Evolutionary conservation across 345 rosid species (phyloP).

Genomic region (Crucihimalaya himalaica): DNA sequence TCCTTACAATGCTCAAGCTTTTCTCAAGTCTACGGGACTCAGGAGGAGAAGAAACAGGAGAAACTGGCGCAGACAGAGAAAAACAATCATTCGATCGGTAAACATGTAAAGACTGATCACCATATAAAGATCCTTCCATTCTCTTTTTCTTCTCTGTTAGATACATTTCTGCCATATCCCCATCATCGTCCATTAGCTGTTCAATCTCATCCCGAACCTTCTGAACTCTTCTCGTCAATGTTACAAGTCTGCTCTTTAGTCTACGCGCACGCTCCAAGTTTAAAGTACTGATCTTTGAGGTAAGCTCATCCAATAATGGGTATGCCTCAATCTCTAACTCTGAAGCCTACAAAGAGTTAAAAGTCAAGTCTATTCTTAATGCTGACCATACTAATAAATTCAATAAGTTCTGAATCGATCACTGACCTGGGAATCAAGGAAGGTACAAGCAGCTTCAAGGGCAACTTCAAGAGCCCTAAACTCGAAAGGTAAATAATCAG

Average conservation of each 20-base stretch:
- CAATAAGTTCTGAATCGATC: neutral
- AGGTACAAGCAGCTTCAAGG: slow-evolving; percentile 93
- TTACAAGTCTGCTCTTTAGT: slow-evolving; percentile 95
- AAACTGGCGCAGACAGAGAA: slow-evolving; percentile 86
- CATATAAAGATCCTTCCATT: slow-evolving; percentile 72
- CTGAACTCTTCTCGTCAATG: slow-evolving; percentile 93
- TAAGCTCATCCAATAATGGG: slow-evolving; percentile 92
- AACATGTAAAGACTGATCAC: slow-evolving; percentile 77
- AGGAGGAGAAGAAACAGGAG: slow-evolving; percentile 87
- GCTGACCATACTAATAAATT: neutral
- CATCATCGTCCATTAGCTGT: slow-evolving; percentile 99
- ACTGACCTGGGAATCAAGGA: slow-evolving; percentile 95
- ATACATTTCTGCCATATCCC: slow-evolving; percentile 99
- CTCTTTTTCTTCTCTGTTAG: slow-evolving; percentile 95
- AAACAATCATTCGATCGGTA: slow-evolving; percentile 72
- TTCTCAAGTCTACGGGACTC: slow-evolving; percentile 84
- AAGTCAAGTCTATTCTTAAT: neutral
- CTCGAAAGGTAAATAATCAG: slow-evolving; percentile 98
- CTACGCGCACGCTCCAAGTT: slow-evolving; percentile 96
- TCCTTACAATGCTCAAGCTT: slow-evolving; percentile 88
- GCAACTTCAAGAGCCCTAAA: slow-evolving; percentile 98
- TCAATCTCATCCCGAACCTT: slow-evolving; percentile 99
- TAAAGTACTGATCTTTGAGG: slow-evolving; percentile 94
- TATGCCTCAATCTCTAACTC: slow-evolving; percentile 99
- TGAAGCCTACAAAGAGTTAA: slow-evolving; percentile 65